These are phyloP conservation scores for Daldinia childiae DNA, from an alignment of 495 filamentous ascomycete species.

Conservation along the genomic window DNA sequence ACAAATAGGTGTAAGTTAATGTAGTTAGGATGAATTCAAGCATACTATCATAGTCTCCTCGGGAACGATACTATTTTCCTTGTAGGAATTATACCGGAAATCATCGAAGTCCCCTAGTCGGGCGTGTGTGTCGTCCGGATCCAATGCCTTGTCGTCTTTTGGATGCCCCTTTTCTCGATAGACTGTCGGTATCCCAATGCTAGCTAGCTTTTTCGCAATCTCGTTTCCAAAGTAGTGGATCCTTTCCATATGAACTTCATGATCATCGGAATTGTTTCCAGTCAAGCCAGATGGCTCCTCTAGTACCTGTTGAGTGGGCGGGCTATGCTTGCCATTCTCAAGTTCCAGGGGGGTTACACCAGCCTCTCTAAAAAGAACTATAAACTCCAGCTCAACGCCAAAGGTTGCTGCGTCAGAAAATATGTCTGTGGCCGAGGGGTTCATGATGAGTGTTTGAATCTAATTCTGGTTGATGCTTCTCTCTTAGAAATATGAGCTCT, in stretches of 20 bases:
- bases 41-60: slow-evolving; percentile 37
- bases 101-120: slow-evolving; percentile 23
- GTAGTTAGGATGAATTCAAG: neutral
- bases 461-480: neutral
- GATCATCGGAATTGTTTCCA: neutral
- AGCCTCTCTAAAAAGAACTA: slow-evolving; percentile 21
- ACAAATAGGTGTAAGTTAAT: neutral
- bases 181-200: slow-evolving; percentile 7
- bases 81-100: slow-evolving; percentile 29
- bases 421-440: neutral
- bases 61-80: slow-evolving; percentile 25
- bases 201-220: slow-evolving; percentile 18
- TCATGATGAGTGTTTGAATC: slow-evolving; percentile 6
- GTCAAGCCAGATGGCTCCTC: slow-evolving; percentile 19
- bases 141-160: slow-evolving; percentile 1
- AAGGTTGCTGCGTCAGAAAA: slow-evolving; percentile 28
- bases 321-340: neutral
- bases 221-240: slow-evolving; percentile 19
- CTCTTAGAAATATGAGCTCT: neutral
- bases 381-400: slow-evolving; percentile 34
- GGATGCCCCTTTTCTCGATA: slow-evolving; percentile 30
- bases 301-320: neutral
- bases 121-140: neutral
- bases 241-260: slow-evolving; percentile 26
- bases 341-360: neutral